Percentiles rank a stretch among this genome's conserved stretches.
phyloP scores from a whole-genome alignment of 2,329 filamentous ascomycete species.

The Canariomyces notabilis region DNA sequence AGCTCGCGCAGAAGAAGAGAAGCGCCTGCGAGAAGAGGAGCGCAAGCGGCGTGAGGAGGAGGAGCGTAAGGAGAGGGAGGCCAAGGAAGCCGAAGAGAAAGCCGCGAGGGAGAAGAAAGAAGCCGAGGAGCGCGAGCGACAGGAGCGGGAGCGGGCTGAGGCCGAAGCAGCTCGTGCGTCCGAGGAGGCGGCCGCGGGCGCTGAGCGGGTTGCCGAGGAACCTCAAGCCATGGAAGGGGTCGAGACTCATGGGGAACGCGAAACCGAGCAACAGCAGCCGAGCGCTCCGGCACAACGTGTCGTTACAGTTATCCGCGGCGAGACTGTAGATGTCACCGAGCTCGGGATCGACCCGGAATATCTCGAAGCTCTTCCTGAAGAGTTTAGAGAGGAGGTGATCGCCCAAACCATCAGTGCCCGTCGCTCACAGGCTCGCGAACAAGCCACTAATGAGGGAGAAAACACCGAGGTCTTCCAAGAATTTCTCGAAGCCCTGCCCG shows the following conservation, averaged over 20 bases:
- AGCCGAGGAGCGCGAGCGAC: constrained; percentile 62
- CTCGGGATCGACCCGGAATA: constrained; percentile 94
- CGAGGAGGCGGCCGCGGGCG: constrained; percentile 42
- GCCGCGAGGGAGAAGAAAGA: constrained; percentile 62
- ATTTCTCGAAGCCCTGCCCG: constrained; percentile 86
- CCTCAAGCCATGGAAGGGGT: constrained; percentile 57
- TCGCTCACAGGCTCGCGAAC: constrained; percentile 68
- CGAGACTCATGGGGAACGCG: constrained; percentile 43
- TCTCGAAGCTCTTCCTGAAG: constrained; percentile 93
- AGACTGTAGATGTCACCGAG: constrained; percentile 87
- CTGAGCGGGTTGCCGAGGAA: constrained; percentile 39
- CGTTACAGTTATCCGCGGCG: constrained; percentile 77
- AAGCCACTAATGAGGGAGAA: constrained; percentile 64
- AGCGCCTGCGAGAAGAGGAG: constrained; percentile 54
- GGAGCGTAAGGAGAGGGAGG: constrained; percentile 61
- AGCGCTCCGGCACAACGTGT: constrained; percentile 54
- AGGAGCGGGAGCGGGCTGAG: constrained; percentile 55
- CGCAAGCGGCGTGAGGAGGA: constrained; percentile 59
- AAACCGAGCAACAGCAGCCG: constrained; percentile 29
- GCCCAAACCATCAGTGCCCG: constrained; percentile 82
- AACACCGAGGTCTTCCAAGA: constrained; percentile 84
- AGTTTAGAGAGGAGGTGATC: constrained; percentile 92
- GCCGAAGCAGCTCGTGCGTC: constrained; percentile 47
- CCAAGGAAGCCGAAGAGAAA: constrained; percentile 66
- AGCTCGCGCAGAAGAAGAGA: constrained; percentile 51